Percentiles rank a stretch among this genome's conserved stretches.
These are phyloP conservation scores for Drechmeria coniospora DNA, from an alignment of 2,329 filamentous ascomycete genomes.

Conservation along the genomic window DNA sequence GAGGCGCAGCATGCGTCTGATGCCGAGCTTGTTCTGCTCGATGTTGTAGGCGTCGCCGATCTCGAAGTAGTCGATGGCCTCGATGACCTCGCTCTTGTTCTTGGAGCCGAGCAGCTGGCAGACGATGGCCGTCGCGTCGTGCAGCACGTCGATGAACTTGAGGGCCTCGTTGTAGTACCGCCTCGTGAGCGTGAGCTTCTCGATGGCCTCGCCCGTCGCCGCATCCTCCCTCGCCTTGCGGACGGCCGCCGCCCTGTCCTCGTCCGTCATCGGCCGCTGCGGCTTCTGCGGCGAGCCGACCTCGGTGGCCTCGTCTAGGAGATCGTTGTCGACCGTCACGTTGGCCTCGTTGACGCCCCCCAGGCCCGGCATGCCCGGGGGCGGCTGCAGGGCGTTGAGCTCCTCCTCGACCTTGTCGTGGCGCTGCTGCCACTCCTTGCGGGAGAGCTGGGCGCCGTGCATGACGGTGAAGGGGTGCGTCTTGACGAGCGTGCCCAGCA, in stretches of 20 bases:
- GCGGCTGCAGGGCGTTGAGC: conserved; percentile 66
- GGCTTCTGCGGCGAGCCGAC: conserved; percentile 55
- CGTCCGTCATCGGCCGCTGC: conserved; percentile 57
- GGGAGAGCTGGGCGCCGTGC: conserved; percentile 73
- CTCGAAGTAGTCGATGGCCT: conserved; percentile 97
- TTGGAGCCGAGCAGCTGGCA: conserved; percentile 81
- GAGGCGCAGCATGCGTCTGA: conserved; percentile 84
- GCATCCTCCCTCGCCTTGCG: conserved; percentile 75
- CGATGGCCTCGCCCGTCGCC: conserved; percentile 75
- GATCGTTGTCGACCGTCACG: conserved; percentile 54
- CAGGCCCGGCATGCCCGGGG: conserved; percentile 47
- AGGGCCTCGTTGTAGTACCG: conserved; percentile 90
- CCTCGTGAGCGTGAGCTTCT: conserved; percentile 72
- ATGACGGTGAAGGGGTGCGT: conserved; percentile 90
- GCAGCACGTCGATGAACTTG: conserved; percentile 82
- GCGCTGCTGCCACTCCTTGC: conserved; percentile 71
- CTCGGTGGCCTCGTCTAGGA: conserved; percentile 82
- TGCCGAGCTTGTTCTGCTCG: conserved; percentile 81
- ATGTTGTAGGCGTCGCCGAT: conserved; percentile 93
- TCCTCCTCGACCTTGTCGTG: conserved; percentile 73
- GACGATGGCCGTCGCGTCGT: conserved; percentile 64
- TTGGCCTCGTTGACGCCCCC: conserved; percentile 52
- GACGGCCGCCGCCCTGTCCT: conserved; percentile 57
- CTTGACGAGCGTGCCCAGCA: conserved; percentile 74
- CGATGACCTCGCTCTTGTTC: conserved; percentile 97